A percentile compares a stretch with the other conserved stretches of the same genome.
Evolutionary conservation across 345 rosid species (phyloP).

Genomic region (Acer yangbiense): DNA sequence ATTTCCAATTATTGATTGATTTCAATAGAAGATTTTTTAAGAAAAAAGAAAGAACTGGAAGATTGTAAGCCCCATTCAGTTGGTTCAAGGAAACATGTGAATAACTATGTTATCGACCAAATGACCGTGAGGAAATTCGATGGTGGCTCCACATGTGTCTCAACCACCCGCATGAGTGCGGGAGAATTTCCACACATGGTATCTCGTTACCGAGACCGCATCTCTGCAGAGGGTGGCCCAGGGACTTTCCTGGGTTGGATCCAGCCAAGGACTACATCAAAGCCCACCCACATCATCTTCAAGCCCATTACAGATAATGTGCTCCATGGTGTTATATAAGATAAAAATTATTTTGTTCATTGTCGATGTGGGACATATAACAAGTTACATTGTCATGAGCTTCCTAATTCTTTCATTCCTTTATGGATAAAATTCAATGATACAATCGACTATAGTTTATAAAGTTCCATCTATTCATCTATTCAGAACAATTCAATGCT

Average conservation of each 20-base stretch:
- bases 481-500: no score
- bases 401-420: no score
- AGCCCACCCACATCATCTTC: not conserved
- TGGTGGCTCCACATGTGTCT: conserved; percentile 25
- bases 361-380: no score
- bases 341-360: no score
- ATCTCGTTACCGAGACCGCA: conserved; percentile 5
- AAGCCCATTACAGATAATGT: no score
- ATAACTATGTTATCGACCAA: conserved; percentile 13
- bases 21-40: no score
- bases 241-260: conserved; percentile 10
- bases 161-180: conserved; percentile 9
- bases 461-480: no score
- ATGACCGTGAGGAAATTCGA: not conserved
- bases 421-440: no score
- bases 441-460: no score
- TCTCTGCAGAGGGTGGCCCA: conserved; percentile 2
- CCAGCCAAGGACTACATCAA: rapidly evolving
- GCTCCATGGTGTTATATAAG: no score
- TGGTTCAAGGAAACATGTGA: not conserved
- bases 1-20: no score
- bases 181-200: not conserved
- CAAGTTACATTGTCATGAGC: no score
- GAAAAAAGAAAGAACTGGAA: not conserved
- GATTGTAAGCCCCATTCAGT: conserved; percentile 24